Base-by-base conservation (phyloP, 352 stramenopile genomes). In the Globisporangium megalacanthum region DNA sequence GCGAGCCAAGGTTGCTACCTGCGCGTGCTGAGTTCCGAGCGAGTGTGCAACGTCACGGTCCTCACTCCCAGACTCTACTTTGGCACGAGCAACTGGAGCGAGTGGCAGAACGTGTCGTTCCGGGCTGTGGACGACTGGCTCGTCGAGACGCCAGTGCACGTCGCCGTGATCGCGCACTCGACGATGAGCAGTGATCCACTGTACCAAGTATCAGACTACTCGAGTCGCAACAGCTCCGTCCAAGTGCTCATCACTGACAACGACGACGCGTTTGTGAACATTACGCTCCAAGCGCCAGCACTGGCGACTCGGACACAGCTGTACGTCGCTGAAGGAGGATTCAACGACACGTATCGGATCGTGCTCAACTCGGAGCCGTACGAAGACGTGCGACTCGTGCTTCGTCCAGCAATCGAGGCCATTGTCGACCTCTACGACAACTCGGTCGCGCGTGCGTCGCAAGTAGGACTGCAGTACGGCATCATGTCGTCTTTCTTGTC, bases 331-430 rank as follows among this genome's bases (percentile, higher is more conserved):
- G 79, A 92, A 56, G 82, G 78, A 3, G 82, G 82, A 14, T 92
- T 92, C 48, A 90, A 89, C 44, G 79, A 88, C 61, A 86, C 79
- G n/a, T 90, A 89, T 52, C 58, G 58, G 3, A 57, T 90, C 20
- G 67, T 69, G 0, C 61, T 92, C 1, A 75, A 77, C 15, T 78
- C 79, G 0, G 82, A 89, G 56, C 82, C 82, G 11, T 89, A 82
- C 39, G 64, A 85, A 54, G 68, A 86, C 44, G 82, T 90, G 25
- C 65, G 64, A 1, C 22, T 92, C 4, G 69, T 62, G 0, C 50
- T 89, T 13, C 56, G 44, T 0, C 75, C 81, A 6, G 29, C 61
- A 0, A 64, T 85, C 9, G 76, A 89, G 25, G 60, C 54, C 0
- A 79, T 92, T 29, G 50, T 70, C 6, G 78, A 72, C 39, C 44